These are phyloP conservation scores for Pichia sp. DNA, from an alignment of 1,139 yeast species.

Conservation along the genomic window DNA sequence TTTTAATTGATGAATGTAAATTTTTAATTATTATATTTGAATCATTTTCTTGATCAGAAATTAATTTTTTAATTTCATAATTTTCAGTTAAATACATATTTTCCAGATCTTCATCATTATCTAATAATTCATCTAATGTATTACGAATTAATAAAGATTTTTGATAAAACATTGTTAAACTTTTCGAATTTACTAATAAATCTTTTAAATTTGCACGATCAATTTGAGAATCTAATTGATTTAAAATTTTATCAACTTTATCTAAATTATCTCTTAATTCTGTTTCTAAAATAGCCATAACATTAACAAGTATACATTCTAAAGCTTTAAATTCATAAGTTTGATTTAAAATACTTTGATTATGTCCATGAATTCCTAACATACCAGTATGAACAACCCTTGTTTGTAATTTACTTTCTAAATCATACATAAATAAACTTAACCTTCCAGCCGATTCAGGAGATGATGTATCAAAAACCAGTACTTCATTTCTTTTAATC, in stretches of 20 bases:
- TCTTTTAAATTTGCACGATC: slow-evolving; percentile 63
- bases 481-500: slow-evolving; percentile 56
- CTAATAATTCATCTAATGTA: slow-evolving; percentile 67
- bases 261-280: slow-evolving; percentile 42
- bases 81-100: slow-evolving; percentile 70
- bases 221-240: slow-evolving; percentile 63
- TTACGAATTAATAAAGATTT: slow-evolving; percentile 61
- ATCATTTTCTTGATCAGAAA: slow-evolving; percentile 14
- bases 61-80: slow-evolving; percentile 10
- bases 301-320: slow-evolving; percentile 50
- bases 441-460: slow-evolving; percentile 57
- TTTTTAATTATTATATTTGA: background rate
- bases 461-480: slow-evolving; percentile 55
- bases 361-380: slow-evolving; percentile 9
- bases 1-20: too few relatives aligned
- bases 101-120: slow-evolving; percentile 83
- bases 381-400: slow-evolving; percentile 24
- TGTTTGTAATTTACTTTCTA: slow-evolving; percentile 71
- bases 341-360: slow-evolving; percentile 21
- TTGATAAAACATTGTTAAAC: slow-evolving; percentile 60
- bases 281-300: slow-evolving; percentile 49
- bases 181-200: slow-evolving; percentile 59
- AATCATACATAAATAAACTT: slow-evolving; percentile 85
- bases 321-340: slow-evolving; percentile 51
- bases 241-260: slow-evolving; percentile 47